A percentile compares a stretch with the other conserved stretches of the same genome.
Evolutionary conservation across 2,329 filamentous ascomycete species (phyloP).

Genomic region (Sphaceloma murrayae): DNA sequence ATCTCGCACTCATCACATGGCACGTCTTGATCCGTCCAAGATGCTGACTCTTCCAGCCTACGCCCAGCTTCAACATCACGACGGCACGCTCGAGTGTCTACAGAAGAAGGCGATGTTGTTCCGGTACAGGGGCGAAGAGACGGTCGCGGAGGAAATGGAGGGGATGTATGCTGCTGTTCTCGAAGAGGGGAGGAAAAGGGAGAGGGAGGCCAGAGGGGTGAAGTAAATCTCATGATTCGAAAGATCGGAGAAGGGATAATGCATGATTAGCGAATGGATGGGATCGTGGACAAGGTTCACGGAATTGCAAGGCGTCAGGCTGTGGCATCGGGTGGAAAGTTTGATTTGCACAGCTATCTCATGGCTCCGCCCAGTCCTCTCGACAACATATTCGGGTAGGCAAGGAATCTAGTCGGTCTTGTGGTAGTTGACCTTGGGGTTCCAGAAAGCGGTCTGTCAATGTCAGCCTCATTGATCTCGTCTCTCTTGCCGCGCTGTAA

Average conservation of each 20-base stretch:
- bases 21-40: too few relatives aligned
- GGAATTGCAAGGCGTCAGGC: too few relatives aligned
- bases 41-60: conserved; percentile 40
- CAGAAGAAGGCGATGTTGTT: conserved; percentile 57
- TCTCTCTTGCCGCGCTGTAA: neutral
- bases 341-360: too few relatives aligned
- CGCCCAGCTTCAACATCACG: conserved; percentile 55
- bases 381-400: neutral
- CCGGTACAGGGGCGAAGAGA: conserved; percentile 18
- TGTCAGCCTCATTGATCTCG: conserved; percentile 11
- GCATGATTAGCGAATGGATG: neutral
- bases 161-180: conserved; percentile 17
- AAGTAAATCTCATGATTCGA: neutral
- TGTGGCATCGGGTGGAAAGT: too few relatives aligned
- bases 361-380: neutral
- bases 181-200: conserved; percentile 16
- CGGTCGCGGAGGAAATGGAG: conserved; percentile 19
- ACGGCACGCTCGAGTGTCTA: conserved; percentile 67
- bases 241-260: neutral
- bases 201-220: conserved; percentile 12
- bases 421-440: conserved; percentile 91
- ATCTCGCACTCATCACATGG: too few relatives aligned
- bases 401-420: conserved; percentile 48
- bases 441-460: conserved; percentile 59
- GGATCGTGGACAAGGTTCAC: too few relatives aligned